Evolutionary conservation across 2,329 filamentous ascomycete species (phyloP), one percentile per base, ranked within the genome.

Genomic region (Monosporascus sp.): DNA sequence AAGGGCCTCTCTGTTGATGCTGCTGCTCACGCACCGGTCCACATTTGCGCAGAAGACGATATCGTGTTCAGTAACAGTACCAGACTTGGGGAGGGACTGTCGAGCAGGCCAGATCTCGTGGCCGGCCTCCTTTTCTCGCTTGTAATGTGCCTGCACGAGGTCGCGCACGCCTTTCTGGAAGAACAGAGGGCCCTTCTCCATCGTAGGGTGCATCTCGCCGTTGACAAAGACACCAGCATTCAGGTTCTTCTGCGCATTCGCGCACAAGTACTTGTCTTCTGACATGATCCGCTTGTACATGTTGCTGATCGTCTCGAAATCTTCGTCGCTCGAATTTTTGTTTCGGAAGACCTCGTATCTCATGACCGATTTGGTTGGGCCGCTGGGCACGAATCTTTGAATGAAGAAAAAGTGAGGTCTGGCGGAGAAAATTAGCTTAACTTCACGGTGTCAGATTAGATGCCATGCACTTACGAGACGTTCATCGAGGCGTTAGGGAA

Each of bases 331-430:
- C 4, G 81, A 78, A 63, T 79, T 70, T 64, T 80, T 82, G 74
- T 86, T 81, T 55, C 80, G 75, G 73, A 77, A 86, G 49, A 86
- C 78, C 63, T 87, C 80, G 66, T 86, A 86, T 53, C 74, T 73
- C 78, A 87, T 85, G 40, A 72, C 70, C 2, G 78, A 79, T 43
- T 68, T 75, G 37, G 69, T 73, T 0, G 82, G 72, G 2, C 73
- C 71, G 48, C 70, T 75, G 14, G 84, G 84, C 14, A 86, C 73
- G 67, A 85, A 85, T 54, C 81, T 74, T 63, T 85, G 81, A 51
- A 85, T 78, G 72, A 84, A 82, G 69, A 86, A 79, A 67, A 85
- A 85, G 68, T 85, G 73, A n/a, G 79, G 76, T 15, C 78, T 80
- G 56, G 44, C 5, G 38, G 14, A 48, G 15, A 17, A 15, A 2